Evolutionary conservation across 257 asterid genomes (phyloP).

Genomic region (Solanum neorickii): DNA sequence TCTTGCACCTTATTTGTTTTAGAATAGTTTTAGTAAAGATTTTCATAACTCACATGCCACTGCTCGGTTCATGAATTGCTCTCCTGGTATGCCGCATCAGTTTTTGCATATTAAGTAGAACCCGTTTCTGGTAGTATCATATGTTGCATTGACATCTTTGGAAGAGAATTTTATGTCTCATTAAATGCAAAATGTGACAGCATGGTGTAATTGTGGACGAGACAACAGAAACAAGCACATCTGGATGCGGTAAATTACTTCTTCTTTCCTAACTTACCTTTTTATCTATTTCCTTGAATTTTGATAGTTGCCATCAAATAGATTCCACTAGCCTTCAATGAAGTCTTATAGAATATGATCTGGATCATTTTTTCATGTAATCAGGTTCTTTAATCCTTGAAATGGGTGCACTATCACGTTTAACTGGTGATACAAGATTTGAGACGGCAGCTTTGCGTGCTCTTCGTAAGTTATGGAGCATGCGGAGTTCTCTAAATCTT

Average conservation of each 20-base stretch:
- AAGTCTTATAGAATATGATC: not conserved
- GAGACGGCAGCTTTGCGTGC: conserved; percentile 87
- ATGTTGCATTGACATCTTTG: not conserved
- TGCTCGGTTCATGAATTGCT: not conserved
- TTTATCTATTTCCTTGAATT: not conserved
- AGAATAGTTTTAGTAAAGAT: not conserved
- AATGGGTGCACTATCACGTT: conserved; percentile 91
- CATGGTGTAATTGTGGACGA: conserved; percentile 82
- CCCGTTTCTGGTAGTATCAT: not conserved
- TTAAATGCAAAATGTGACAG: conserved; percentile 42
- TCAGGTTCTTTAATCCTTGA: conserved; percentile 94
- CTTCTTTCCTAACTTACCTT: not conserved
- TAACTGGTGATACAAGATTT: conserved; percentile 87
- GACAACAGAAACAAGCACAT: conserved; percentile 94
- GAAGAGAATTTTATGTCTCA: conserved; percentile 10
- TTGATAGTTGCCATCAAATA: not conserved
- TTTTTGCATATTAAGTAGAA: not conserved
- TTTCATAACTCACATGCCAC: not conserved
- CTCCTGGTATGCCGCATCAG: not conserved
- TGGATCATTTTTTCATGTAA: conserved; percentile 7
- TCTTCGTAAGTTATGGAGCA: conserved; percentile 90
- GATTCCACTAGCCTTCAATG: not conserved
- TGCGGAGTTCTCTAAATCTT: conserved; percentile 93
- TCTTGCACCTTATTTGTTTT: not conserved
- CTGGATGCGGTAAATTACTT: conserved; percentile 69